Evolutionary conservation across 257 asterid genomes (phyloP), one percentile per base, ranked within the genome.

Genomic region (Penstemon davidsonii): DNA sequence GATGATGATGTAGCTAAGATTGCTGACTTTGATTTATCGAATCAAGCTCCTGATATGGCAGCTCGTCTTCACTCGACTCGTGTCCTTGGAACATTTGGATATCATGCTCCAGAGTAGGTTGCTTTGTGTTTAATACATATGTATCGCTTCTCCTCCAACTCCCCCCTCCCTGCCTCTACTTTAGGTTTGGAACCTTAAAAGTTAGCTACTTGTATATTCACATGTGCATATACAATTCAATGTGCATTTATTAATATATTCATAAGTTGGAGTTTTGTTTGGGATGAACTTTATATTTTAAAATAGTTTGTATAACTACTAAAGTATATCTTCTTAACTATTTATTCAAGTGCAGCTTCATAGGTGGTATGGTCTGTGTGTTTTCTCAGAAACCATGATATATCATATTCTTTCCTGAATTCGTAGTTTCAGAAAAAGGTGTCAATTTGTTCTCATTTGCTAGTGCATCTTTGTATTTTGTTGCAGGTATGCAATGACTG

Each of bases 21-120:
- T 66, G 96, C 91, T 5, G 96, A 90, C 67, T 90, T 90, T 77
- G 96, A 90, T 80, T 73, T 87, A 71, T 87, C 95, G 53, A 90
- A 90, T 72, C 96, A 90, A 83, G 93, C 96, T 66, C 96, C 96
- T 68, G 96, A 90, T 74, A 87, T 84, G 95, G 96, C 96, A 11
- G 96, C 96, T 42, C 95, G 96, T 44, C 95, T 90, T 67, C 96
- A 90, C 77, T 90, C 96, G 51, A 90, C 96, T 52, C 96, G 96
- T 80, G 96, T 90, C 68, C 96, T 90, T 67, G 96, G 96, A 41
- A 90, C 96, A 18, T 90, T 90, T 77, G 96, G 96, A 19, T 90
- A 90, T 79, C 97, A 90, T 81, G 97, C 97, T 70, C 96, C 96
- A 33, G 97, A 90, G 97, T 90, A 75, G 77, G 93, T 70, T 44